A percentile compares a stretch with the other conserved stretches of the same genome.
Conservation (phyloP, 176 grass and related monocot species). For the Bolboschoenus planiculmis region DNA sequence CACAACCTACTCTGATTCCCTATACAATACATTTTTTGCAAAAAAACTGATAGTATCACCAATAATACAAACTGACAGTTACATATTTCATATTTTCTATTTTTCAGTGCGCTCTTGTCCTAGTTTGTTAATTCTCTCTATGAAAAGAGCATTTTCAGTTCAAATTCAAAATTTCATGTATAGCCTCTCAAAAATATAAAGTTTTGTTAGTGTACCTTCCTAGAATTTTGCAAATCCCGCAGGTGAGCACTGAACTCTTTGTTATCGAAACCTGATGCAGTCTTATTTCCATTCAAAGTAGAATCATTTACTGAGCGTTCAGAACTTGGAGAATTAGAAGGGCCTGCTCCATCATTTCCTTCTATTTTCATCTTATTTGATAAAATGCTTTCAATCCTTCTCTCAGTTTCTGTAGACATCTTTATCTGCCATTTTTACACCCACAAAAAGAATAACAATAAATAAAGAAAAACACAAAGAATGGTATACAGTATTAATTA, state of each 20-base stretch:
- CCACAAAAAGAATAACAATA: conserved; percentile 22
- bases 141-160: background rate
- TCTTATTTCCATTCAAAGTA: conserved; percentile 25
- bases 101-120: background rate
- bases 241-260: conserved; percentile 61
- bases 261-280: conserved; percentile 39
- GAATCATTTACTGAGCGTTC: conserved; percentile 26
- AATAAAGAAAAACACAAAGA: conserved; percentile 10
- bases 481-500: background rate
- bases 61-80: background rate
- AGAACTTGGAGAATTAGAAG: conserved; percentile 35
- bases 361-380: conserved; percentile 42
- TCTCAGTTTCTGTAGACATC: conserved; percentile 93
- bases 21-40: background rate
- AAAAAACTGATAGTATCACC: background rate
- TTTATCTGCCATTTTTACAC: conserved; percentile 59
- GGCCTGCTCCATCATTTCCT: conserved; percentile 39
- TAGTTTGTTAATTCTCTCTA: background rate
- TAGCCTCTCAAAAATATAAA: conserved; percentile 5
- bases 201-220: conserved; percentile 43
- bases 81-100: background rate
- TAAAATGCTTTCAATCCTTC: conserved; percentile 67
- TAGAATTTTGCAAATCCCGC: conserved; percentile 71
- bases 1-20: background rate
- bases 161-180: background rate